Conservation (phyloP, 2,329 filamentous ascomycete genomes). For the Verticillium tricorpus region DNA sequence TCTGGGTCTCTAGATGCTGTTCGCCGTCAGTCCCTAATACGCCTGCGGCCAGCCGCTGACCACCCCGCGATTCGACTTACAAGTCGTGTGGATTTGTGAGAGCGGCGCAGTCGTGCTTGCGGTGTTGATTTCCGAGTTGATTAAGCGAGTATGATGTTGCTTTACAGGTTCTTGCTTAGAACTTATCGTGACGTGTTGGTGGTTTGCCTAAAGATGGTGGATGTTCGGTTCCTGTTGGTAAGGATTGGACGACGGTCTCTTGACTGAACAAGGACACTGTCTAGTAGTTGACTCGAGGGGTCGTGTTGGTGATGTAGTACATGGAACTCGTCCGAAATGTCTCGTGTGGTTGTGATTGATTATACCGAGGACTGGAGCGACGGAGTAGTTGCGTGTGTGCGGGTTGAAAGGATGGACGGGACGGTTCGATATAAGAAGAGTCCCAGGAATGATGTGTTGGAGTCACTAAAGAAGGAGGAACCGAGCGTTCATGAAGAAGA, state of each 20-base stretch:
- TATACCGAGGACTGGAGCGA: slow-evolving; percentile 4
- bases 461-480: slow-evolving; percentile 47
- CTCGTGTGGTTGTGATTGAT: slow-evolving; percentile 7
- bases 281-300: slow-evolving; percentile 18
- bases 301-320: slow-evolving; percentile 16
- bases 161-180: not conserved
- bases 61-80: not conserved
- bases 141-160: slow-evolving; percentile 20
- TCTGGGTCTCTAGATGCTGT: not conserved
- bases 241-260: slow-evolving; percentile 42
- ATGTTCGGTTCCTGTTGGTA: slow-evolving; percentile 26
- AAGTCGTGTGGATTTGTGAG: slow-evolving; percentile 6
- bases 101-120: slow-evolving; percentile 12
- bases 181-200: not conserved
- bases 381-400: slow-evolving; percentile 6
- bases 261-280: slow-evolving; percentile 15
- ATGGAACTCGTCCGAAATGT: slow-evolving; percentile 4
- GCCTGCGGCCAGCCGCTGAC: not conserved
- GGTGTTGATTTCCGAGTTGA: not conserved
- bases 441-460: slow-evolving; percentile 36
- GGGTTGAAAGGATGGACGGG: slow-evolving; percentile 40
- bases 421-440: slow-evolving; percentile 23
- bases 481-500: slow-evolving; percentile 43
- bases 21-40: not conserved
- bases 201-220: slow-evolving; percentile 22